Evolutionary conservation across 352 stramenopile species (phyloP), one percentile per base, ranked within the genome.

Genomic region (Pythium guiyangense): DNA sequence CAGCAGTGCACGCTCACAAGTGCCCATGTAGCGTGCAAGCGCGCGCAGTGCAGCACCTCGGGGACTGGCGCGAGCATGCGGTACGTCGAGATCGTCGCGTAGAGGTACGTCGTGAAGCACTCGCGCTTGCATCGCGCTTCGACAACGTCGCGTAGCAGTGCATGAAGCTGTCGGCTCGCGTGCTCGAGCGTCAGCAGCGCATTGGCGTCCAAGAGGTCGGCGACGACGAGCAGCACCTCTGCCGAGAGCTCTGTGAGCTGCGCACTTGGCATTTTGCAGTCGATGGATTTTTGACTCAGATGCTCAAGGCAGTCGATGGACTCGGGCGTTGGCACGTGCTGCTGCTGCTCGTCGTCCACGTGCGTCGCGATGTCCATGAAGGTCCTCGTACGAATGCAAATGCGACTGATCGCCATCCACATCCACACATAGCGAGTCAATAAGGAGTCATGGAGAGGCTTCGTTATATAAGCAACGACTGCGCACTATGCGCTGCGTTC

Each of bases 11-110:
- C 11, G 11, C 4, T 39, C 42, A 47, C n/a, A 47, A 4, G 9
- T 11, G 18, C 11, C 17, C 20, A 9, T 10, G 18, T 31, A 40
- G n/a, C n/a, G 22, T n/a, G 35, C 31, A 48, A 27, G 27, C 6
- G 1, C 31, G 17, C 22, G 29, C 25, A 26, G 11, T n/a, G 6
- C 25, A 20, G 17, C 18, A 79, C 73, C 47, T 66, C 29, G 22
- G 81, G 78, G 22, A 86, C 77, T 1, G 69, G 57, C n/a, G 73
- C 69, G 18, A 81, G 64, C 65, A 88, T 88, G 29, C 79, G 67
- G 45, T 88, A 86, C 11, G 73, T 77, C 43, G 79, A 75, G 51
- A 91, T 77, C 2, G 79, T 90, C 29, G 81, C 65, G 27, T 79
- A 64, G 20, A 91, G 54, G 54, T 71, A 86, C 53, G 66, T 71